Base-by-base conservation (phyloP, 495 filamentous ascomycete genomes). In the Tuber borchii region DNA sequence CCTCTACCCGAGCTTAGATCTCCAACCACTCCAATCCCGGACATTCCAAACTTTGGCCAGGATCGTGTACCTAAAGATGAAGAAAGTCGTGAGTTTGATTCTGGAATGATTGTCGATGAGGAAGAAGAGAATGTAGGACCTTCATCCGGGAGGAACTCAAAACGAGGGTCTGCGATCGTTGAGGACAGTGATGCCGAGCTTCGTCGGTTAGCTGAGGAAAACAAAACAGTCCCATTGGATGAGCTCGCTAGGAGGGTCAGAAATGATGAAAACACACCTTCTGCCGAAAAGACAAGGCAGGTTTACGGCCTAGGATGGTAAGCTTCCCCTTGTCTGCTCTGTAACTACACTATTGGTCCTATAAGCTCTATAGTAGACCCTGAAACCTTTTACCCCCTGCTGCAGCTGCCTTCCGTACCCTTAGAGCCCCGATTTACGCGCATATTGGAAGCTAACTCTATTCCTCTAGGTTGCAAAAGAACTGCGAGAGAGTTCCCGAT, bases 221-320 rank as follows among this genome's bases (percentile, higher is more conserved):
- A 95, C 81, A 89, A 91, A 77, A 88, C 90, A 65, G 91, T 93
- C 40, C 86, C 86, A 4, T 84, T 99, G 70, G 89, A 91, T 76
- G 93, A 97, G 42, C 93, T 99, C 76, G 95, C 95, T 86, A 44
- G 93, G 94, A 83, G 87, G 69, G 89, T 92, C n/a, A 85, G 88
- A 76, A 90, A 91, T 73, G 89, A 93, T 77, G 87, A 91, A 82
- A 91, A 90, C 48, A 77, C 78, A 22, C 92, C 93, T 20, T 93
- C 93, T 83, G 92, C 95, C 10, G 95, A 99, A 83, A 92, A 96
- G 83, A 92, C 94, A 65, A 94, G 97, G 76, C 95, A 99, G 86
- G 90, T 99, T 39, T 97, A 97, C 83, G 95, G 95, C 20, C 97
- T 99, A 93, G 90, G 97, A 75, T 99, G 95, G 95, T 97, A 89